Evolutionary conservation across 768 basidiomycete genomes (phyloP).

Genomic region (Clitopilus hobsonii): DNA sequence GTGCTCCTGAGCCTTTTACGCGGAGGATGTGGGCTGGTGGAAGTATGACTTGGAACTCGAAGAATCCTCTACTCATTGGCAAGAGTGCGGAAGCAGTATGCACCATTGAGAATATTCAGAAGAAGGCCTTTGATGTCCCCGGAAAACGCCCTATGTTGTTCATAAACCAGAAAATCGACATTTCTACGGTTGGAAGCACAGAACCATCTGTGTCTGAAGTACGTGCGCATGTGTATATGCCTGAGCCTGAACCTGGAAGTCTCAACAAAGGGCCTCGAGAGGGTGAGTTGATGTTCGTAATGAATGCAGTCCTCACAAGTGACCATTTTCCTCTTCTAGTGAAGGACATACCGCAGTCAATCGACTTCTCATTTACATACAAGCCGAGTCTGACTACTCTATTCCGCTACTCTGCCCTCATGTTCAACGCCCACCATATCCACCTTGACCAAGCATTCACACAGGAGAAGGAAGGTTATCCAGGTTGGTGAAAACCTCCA

Average conservation of each 20-base stretch:
- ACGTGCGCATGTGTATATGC: conserved; percentile 64
- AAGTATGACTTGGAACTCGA: conserved; percentile 54
- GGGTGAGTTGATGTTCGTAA: conserved; percentile 29
- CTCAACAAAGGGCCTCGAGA: conserved; percentile 29
- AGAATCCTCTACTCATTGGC: conserved; percentile 48
- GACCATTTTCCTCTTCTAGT: too few species aligned
- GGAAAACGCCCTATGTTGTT: conserved; percentile 67
- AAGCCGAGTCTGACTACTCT: conserved; percentile 66
- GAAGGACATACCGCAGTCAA: conserved; percentile 38
- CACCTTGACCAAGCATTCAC: conserved; percentile 79
- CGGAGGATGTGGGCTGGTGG: conserved; percentile 84
- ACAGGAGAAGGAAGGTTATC: conserved; percentile 62
- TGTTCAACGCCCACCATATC: conserved; percentile 82
- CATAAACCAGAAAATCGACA: conserved; percentile 59
- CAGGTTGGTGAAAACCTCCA: conserved; percentile 39
- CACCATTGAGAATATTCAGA: conserved; percentile 45
- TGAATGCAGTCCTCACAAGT: too few species aligned
- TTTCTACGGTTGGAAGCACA: conserved; percentile 36
- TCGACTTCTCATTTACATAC: conserved; percentile 62
- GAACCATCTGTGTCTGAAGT: conserved; percentile 56
- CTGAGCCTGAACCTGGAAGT: conserved; percentile 19
- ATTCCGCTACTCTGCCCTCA: conserved; percentile 84
- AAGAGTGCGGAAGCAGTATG: conserved; percentile 43
- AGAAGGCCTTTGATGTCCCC: conserved; percentile 56
- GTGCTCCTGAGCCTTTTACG: conserved; percentile 68